A percentile compares a stretch with the other conserved stretches of the same genome.
Evolutionary conservation across 192 early-diverging fungal species (phyloP).

Genomic region (Mortierella claussenii): DNA sequence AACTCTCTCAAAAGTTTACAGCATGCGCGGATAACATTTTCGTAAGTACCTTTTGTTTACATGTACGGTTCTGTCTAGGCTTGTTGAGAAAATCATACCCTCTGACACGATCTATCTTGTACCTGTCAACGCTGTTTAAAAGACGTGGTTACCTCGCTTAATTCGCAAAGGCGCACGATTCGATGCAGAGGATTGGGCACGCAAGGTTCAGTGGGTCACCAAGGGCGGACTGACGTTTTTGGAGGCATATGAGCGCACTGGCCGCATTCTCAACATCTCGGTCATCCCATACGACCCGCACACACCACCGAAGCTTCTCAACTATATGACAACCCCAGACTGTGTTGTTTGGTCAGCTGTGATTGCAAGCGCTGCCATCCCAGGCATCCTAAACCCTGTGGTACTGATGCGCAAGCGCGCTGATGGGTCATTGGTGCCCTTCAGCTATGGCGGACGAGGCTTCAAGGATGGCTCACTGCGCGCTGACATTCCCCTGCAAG

Average conservation of each 20-base stretch:
- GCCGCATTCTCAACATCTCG: constrained; percentile 87
- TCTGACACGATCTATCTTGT: not conserved
- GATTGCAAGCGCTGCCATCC: constrained; percentile 87
- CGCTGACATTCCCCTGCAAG: constrained; percentile 81
- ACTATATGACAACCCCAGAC: constrained; percentile 88
- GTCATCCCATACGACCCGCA: constrained; percentile 79
- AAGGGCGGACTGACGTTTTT: constrained; percentile 87
- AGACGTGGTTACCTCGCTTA: constrained; percentile 56
- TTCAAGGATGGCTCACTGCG: constrained; percentile 93
- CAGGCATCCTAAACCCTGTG: constrained; percentile 84
- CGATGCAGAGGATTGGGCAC: constrained; percentile 72
- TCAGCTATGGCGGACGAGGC: constrained; percentile 70
- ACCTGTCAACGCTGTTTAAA: not conserved
- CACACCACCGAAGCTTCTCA: constrained; percentile 84
- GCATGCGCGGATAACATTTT: constrained; percentile 60
- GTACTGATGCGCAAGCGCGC: constrained; percentile 83
- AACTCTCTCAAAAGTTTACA: constrained; percentile 61
- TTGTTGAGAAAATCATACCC: not conserved
- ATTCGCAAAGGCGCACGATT: constrained; percentile 61
- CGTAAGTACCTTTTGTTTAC: constrained; percentile 8
- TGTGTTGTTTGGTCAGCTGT: constrained; percentile 91
- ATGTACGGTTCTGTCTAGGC: too few relatives aligned
- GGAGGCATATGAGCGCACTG: constrained; percentile 91
- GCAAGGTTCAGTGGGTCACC: constrained; percentile 73
- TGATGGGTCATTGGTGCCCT: constrained; percentile 74